Base-by-base conservation (phyloP, 2,329 filamentous ascomycete genomes). In the Claviceps paspali region DNA sequence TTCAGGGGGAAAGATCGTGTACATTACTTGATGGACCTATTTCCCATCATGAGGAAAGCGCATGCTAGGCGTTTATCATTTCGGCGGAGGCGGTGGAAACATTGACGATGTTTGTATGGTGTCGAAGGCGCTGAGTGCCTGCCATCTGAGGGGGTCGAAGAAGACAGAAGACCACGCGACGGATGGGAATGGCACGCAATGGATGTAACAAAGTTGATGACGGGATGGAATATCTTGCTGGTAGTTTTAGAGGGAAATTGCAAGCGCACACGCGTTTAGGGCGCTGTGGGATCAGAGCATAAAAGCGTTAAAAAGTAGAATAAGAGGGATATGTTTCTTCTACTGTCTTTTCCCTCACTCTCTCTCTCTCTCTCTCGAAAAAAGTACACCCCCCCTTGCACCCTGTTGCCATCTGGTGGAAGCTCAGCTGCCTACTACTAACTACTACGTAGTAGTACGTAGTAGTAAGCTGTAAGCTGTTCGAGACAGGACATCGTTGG, bases 11-110 rank as follows among this genome's bases (percentile, higher is more conserved):
- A 29, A 26, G 19, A n/a, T 28, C 34, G 38, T 47, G 43, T 46
- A 46, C 37, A 42, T 42, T 46, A 42, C 41, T 41, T 39, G 36
- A 37, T 40, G 12, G 31, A 28, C 33, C 31, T 38, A 39, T 40
- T 43, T 41, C 32, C 38, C 44, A 41, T 45, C 38, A 41, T 34
- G 39, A 35, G 36, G 44, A 36, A 41, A 41, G 42, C 42, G 43
- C 45, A 47, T 43, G 41, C 36, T 21, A 31, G 38, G 41, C 41
- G 41, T 42, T 38, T 12, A 21, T n/a, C 22, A 14, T 29, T 34
- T 37, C 27, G 38, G 31, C 14, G 17, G 33, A 14, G 26, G 15
- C 21, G 15, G 18, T 18, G 22, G 29, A 7, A 33, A 15, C n/a
- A n/a, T 18, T 11, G 10, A 11, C 26, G 21, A 14, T 18, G 9